Evolutionary conservation across 768 basidiomycete species (phyloP).

Genomic region (Pleurotus salmoneostramineus): DNA sequence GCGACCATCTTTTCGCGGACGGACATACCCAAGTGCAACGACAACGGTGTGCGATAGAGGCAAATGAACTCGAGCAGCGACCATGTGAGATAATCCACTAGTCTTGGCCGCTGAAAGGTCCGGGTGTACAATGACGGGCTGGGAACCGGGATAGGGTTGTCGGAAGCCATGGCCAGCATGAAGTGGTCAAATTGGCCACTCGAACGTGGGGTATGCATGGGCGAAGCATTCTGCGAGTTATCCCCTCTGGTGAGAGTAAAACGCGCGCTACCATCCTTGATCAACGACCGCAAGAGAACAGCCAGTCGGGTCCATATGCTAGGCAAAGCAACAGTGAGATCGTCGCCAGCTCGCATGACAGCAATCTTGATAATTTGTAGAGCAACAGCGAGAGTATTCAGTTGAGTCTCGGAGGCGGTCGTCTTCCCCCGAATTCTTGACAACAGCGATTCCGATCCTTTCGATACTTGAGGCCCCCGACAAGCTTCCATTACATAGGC

Average conservation of each 20-base stretch:
- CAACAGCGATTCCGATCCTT: slow-evolving; percentile 38
- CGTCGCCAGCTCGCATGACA: slow-evolving; percentile 56
- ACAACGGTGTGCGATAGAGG: slow-evolving; percentile 56
- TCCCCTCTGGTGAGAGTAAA: slow-evolving; percentile 48
- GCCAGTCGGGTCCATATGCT: slow-evolving; percentile 66
- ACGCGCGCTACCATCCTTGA: slow-evolving; percentile 58
- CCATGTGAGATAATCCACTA: slow-evolving; percentile 72
- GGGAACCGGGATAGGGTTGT: slow-evolving; percentile 15
- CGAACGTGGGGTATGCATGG: slow-evolving; percentile 44
- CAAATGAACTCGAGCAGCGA: slow-evolving; percentile 66
- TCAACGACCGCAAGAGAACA: slow-evolving; percentile 40
- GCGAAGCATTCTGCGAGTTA: slow-evolving; percentile 46
- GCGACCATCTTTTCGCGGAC: slow-evolving; percentile 58
- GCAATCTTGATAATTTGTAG: slow-evolving; percentile 69
- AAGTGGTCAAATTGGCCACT: slow-evolving; percentile 35
- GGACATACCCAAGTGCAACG: slow-evolving; percentile 62
- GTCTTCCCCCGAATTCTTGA: slow-evolving; percentile 1
- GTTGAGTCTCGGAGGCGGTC: slow-evolving; percentile 19
- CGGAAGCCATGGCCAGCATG: slow-evolving; percentile 21
- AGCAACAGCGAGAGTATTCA: slow-evolving; percentile 43
- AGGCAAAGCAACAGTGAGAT: slow-evolving; percentile 49
- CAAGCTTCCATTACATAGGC: slow-evolving; percentile 55
- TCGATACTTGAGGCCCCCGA: slow-evolving; percentile 19
- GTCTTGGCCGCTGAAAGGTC: slow-evolving; percentile 34
- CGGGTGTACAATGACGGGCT: neutral